Evolutionary conservation across 768 basidiomycete species (phyloP), one percentile per base, ranked within the genome.

Genomic region (Russula virescens): DNA sequence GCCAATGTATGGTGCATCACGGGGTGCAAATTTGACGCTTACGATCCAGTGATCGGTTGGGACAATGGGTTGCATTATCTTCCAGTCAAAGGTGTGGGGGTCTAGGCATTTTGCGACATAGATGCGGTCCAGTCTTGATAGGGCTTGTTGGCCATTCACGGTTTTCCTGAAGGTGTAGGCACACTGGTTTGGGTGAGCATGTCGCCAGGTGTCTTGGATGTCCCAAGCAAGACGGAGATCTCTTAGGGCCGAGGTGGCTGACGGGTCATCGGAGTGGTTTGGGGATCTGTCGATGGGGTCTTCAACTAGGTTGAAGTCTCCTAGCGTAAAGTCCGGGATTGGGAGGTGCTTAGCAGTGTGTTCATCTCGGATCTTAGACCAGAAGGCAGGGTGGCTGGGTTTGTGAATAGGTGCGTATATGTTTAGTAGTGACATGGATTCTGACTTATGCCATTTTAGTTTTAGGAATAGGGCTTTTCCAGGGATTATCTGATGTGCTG

Each of bases 81-180:
- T 10, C 57, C 62, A 58, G 8, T 59, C 40, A 2, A 28, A 46
- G 23, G n/a, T 42, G 19, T 18, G 28, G 2, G 8, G 0, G 1
- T 18, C 13, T 1, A 13, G 35, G 0, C 18, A 5, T 2, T 1
- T 23, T 2, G 31, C 6, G 1, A 6, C 3, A 19, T 64, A 64
- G 16, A 64, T 64, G 5, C 62, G 1, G 35, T 64, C 62, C 8
- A 64, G 5, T 31, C 58, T 23, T 0, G 62, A 53, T 21, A 40
- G 13, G 0, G 34, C 42, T 28, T n/a, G 34, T n/a, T 21, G 1
- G 5, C 13, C 13, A 5, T 21, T 8, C 7, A 16, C 4, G 3
- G 2, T 23, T 1, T 21, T 34, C 16, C 38, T 18, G 26, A 42
- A 58, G 2, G 58, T 64, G 45, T 16, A 64, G 1, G 3, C 1